These are phyloP conservation scores for Penicillium silybi DNA, from an alignment of 495 filamentous ascomycete species.

Conservation along the genomic window DNA sequence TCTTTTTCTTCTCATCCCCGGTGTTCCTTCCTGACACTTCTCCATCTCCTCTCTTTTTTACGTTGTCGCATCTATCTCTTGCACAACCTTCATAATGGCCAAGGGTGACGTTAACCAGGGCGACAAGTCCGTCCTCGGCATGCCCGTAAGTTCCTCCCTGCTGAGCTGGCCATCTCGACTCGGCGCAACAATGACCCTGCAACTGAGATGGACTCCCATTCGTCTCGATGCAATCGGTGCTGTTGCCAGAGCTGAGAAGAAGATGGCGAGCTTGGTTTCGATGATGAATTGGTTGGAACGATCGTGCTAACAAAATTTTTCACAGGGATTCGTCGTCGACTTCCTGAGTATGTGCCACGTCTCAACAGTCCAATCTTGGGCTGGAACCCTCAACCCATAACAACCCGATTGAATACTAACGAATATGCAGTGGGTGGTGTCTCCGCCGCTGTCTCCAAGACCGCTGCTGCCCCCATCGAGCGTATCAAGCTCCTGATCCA, in stretches of 20 bases:
- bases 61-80: constrained; percentile 33
- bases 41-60: constrained; percentile 43
- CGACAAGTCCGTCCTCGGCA: constrained; percentile 85
- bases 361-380: not conserved
- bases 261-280: not conserved
- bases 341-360: constrained; percentile 84
- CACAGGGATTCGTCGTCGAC: constrained; percentile 72
- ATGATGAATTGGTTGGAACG: not conserved
- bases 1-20: constrained; percentile 35
- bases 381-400: constrained; percentile 1
- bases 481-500: constrained; percentile 99
- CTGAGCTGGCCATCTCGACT: constrained; percentile 10
- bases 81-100: constrained; percentile 48
- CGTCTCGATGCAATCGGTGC: not conserved
- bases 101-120: constrained; percentile 47
- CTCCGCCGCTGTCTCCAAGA: constrained; percentile 99
- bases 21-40: constrained; percentile 39
- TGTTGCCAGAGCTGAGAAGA: not conserved
- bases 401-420: constrained; percentile 25
- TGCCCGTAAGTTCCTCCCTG: constrained; percentile 54
- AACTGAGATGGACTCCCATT: not conserved
- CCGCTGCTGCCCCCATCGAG: constrained; percentile 99
- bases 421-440: constrained; percentile 88
- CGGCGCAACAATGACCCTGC: not conserved
- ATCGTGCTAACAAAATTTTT: constrained; percentile 33